phyloP scores from a whole-genome alignment of 2,329 filamentous ascomycete species.

The Colletotrichum chlorophyti region DNA sequence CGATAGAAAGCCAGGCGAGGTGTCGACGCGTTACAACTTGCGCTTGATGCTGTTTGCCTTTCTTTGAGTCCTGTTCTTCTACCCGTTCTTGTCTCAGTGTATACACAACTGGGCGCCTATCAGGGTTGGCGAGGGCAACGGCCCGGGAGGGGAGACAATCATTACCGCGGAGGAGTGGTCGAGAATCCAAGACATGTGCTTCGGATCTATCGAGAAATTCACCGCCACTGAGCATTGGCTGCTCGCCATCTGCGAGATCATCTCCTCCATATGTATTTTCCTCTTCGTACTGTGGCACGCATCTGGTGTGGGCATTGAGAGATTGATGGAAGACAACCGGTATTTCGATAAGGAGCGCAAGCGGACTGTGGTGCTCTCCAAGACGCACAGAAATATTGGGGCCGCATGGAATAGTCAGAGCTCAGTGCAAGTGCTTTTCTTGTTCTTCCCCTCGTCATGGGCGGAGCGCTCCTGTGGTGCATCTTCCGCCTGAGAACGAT shows the following conservation, averaged over 20 bases:
- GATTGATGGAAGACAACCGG: background rate
- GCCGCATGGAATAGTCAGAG: background rate
- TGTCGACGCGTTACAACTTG: background rate
- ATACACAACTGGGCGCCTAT: constrained; percentile 30
- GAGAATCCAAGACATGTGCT: background rate
- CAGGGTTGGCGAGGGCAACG: constrained; percentile 23
- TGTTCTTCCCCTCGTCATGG: background rate
- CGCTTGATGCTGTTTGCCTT: background rate
- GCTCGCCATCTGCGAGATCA: background rate
- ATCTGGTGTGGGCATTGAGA: background rate
- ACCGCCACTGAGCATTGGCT: background rate
- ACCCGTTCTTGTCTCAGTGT: constrained; percentile 34
- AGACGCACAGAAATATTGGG: background rate
- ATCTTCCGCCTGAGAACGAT: background rate
- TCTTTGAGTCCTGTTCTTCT: constrained; percentile 30
- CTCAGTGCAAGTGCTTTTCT: background rate
- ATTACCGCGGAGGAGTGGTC: background rate
- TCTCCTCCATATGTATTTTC: background rate
- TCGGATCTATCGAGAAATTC: background rate
- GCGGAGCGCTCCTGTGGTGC: background rate
- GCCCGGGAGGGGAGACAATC: background rate
- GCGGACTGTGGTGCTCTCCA: background rate
- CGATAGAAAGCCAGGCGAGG: background rate
- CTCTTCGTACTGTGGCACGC: constrained; percentile 1
- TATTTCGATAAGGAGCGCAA: background rate